Evolutionary conservation across 1,139 yeast genomes (phyloP), one percentile per base, ranked within the genome.

Genomic region (Kodamaea alishanica): DNA sequence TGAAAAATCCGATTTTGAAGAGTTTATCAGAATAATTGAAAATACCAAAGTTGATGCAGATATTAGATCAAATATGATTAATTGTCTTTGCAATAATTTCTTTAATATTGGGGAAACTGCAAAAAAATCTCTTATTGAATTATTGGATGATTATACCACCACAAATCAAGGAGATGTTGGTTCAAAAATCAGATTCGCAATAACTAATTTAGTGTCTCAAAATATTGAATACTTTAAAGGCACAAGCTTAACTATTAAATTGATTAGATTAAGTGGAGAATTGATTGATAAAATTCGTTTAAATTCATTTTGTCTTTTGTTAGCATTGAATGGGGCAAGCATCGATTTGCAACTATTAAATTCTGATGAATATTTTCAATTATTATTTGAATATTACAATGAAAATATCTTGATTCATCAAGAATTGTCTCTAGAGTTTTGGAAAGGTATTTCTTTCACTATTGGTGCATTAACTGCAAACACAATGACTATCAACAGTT

Each of bases 141-240:
- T 70, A 32, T 57, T 83, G 30, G 79, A 80, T 47, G 90, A 84
- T 48, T 82, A 83, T 50, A 79, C 89, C 0, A 62, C 72, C 3
- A 80, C 88, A 0, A 77, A 76, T 37, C 84, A 79, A 55, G 92
- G 92, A 11, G 92, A 84, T 58, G 86, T 83, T 9, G 97, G 97
- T 2, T 77, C 88, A 28, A 75, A 80, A 55, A 75, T 88, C 1
- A 67, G 97, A 37, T 50, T 56, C 2, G 72, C 80, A 0, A 65
- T 80, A 1, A 58, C 83, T 6, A 44, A 54, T 6, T 54, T 77
- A 4, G 54, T 82, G 6, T 41, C 47, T 0, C 36, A 49, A 3
- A 68, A 72, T 47, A 38, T 23, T 32, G 39, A 9, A 42, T 6
- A 15, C 26, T 33, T 38, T 28, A 10, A 7, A 6, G 32, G 30